phyloP scores from a whole-genome alignment of 495 filamentous ascomycete genomes.

The Neurospora sp. region DNA sequence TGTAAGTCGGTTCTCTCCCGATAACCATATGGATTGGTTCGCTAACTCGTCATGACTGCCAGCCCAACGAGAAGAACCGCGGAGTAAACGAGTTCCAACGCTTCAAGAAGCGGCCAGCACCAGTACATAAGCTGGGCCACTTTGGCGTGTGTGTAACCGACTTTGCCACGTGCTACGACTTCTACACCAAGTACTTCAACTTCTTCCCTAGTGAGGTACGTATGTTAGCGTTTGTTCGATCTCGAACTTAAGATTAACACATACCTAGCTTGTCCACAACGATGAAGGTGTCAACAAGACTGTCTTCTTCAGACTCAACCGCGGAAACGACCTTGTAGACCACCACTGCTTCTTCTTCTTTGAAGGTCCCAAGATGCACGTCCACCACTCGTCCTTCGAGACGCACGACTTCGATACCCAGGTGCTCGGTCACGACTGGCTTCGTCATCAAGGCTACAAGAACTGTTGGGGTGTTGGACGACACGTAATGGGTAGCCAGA shows the following conservation, averaged over 20 bases:
- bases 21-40: background rate
- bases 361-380: slow-evolving; percentile 41
- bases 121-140: slow-evolving; percentile 67
- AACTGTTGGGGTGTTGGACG: slow-evolving; percentile 65
- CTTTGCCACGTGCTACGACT: slow-evolving; percentile 47
- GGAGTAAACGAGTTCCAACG: slow-evolving; percentile 38
- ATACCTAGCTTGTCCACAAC: slow-evolving; percentile 35
- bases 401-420: slow-evolving; percentile 70
- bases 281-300: slow-evolving; percentile 41
- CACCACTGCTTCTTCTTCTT: slow-evolving; percentile 69
- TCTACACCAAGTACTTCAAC: slow-evolving; percentile 62
- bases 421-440: slow-evolving; percentile 62
- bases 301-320: slow-evolving; percentile 56
- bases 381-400: slow-evolving; percentile 67
- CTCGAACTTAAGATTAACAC: background rate
- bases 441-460: slow-evolving; percentile 51
- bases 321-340: slow-evolving; percentile 50
- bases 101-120: slow-evolving; percentile 54
- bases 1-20: slow-evolving; percentile 7
- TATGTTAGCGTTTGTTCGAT: background rate
- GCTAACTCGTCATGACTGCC: background rate
- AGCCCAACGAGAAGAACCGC: slow-evolving; percentile 40
- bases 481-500: slow-evolving; percentile 55
- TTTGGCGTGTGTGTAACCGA: slow-evolving; percentile 55
- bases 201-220: slow-evolving; percentile 45